Evolutionary conservation across 2,329 filamentous ascomycete species (phyloP).

Genomic region (Diaporthe capsici): DNA sequence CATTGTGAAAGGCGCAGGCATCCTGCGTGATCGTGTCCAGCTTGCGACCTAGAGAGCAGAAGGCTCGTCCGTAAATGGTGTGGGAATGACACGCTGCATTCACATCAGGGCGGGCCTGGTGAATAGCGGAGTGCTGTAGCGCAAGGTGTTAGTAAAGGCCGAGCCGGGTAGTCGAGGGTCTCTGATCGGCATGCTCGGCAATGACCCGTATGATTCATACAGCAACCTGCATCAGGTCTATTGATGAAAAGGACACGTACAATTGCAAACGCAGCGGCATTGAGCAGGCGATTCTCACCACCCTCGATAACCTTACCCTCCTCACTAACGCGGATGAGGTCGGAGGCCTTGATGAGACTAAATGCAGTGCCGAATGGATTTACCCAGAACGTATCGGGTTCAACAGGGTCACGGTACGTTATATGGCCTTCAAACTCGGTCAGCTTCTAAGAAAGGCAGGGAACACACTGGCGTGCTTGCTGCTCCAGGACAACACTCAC

Average conservation of each 20-base stretch:
- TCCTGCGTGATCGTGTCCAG: conserved; percentile 78
- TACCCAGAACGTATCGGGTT: conserved; percentile 75
- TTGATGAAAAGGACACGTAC: conserved; percentile 48
- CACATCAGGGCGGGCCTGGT: conserved; percentile 67
- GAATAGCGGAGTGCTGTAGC: conserved; percentile 59
- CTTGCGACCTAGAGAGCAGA: conserved; percentile 71
- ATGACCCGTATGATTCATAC: background rate
- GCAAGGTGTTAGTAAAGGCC: conserved; percentile 45
- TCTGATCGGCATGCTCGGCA: conserved; percentile 21
- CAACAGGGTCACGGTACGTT: conserved; percentile 63
- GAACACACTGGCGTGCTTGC: background rate
- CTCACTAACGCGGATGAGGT: conserved; percentile 77
- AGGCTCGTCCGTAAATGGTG: conserved; percentile 68
- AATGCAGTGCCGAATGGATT: conserved; percentile 76
- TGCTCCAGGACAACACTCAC: conserved; percentile 66
- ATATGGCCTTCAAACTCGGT: conserved; percentile 34
- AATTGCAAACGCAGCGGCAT: conserved; percentile 60
- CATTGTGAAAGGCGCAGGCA: conserved; percentile 71
- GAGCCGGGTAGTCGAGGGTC: background rate
- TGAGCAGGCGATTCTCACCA: conserved; percentile 57
- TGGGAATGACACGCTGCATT: conserved; percentile 69
- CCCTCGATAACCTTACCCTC: conserved; percentile 74
- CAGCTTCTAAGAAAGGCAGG: background rate
- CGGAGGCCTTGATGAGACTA: conserved; percentile 48
- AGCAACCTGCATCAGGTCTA: background rate